Base-by-base conservation (phyloP, 768 basidiomycete genomes). In the Boletus pseudopeckii region DNA sequence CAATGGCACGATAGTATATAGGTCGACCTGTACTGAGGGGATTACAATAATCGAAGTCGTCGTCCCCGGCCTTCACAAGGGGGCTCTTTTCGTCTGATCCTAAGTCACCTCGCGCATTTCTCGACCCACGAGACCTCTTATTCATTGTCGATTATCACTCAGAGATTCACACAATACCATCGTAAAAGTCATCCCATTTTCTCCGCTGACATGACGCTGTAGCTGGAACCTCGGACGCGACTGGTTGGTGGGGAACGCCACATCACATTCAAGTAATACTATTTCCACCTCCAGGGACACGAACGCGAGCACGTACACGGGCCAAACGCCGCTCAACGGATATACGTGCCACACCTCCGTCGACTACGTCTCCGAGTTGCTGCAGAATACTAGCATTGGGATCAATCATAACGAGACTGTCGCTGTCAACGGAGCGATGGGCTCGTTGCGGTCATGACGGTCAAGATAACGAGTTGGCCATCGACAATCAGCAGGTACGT, bases 151-250 rank as follows among this genome's bases (percentile, higher is more conserved):
- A 17, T 47, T 30, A 20, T 57, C 17, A 11, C 24, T 39, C 22
- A 18, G 33, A 83, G 85, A 74, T 20, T 62, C 73, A 22, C 90
- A 93, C 68, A 22, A 22, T 22, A 22, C 4, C 22, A n/a, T n/a
- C n/a, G n/a, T 22, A 22, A 22, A 22, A 22, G 22, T 28, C 7
- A 14, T 18, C 14, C 5, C 5, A 11, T 37, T 22, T 0, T 39
- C 30, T 32, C 10, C 5, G 10, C 33, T 46, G 34, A 49, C 46
- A 20, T 41, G 17, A 20, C 20, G 28, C 11, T 24, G n/a, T 18
- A 81, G 83, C 8, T 86, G 95, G 69, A 85, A 94, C 65, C 74
- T 87, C 30, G 92, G 86, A 13, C 85, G 93, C 24, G 92, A 97
- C 65, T 88, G 82, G 77, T 72, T 96, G n/a, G 74, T 95, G 24